phyloP scores from a whole-genome alignment of 371 early-diverging fungal species.

The Mortierella sp. region DNA sequence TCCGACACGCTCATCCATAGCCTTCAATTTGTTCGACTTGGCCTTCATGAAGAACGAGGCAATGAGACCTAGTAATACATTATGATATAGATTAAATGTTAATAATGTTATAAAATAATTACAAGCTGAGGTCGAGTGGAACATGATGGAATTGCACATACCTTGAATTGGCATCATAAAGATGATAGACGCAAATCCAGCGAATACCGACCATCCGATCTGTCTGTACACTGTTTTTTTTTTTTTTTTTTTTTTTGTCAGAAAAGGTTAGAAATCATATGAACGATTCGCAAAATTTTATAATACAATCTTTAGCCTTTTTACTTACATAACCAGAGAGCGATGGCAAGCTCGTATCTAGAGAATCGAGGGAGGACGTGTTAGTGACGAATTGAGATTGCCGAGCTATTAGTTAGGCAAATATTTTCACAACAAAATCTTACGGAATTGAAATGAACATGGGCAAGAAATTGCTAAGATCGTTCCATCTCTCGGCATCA shows the following conservation, averaged over 20 bases:
- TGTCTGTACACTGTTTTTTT: slow-evolving; percentile 61
- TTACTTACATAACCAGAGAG: slow-evolving; percentile 54
- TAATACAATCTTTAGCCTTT: background rate
- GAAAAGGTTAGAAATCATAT: background rate
- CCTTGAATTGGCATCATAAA: slow-evolving; percentile 64
- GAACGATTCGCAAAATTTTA: background rate
- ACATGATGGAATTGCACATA: background rate
- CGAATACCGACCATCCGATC: slow-evolving; percentile 65
- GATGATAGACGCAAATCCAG: slow-evolving; percentile 65
- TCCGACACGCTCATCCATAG: slow-evolving; percentile 43
- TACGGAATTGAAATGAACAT: slow-evolving; percentile 47
- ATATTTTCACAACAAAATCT: background rate
- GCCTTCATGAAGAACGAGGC: slow-evolving; percentile 54
- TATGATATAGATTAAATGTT: background rate
- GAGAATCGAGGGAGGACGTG: slow-evolving; percentile 39
- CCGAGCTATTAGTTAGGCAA: background rate
- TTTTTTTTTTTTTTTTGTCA: background rate
- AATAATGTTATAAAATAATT: too few species aligned
- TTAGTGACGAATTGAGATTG: background rate
- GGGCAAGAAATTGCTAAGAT: slow-evolving; percentile 57
- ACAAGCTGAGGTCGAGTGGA: too few species aligned
- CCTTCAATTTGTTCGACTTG: slow-evolving; percentile 32
- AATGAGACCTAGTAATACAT: slow-evolving; percentile 26
- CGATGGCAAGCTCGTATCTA: slow-evolving; percentile 61
- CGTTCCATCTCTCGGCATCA: slow-evolving; percentile 69